phyloP scores from a whole-genome alignment of 2,329 filamentous ascomycete species.

The Cladosporium sp. region DNA sequence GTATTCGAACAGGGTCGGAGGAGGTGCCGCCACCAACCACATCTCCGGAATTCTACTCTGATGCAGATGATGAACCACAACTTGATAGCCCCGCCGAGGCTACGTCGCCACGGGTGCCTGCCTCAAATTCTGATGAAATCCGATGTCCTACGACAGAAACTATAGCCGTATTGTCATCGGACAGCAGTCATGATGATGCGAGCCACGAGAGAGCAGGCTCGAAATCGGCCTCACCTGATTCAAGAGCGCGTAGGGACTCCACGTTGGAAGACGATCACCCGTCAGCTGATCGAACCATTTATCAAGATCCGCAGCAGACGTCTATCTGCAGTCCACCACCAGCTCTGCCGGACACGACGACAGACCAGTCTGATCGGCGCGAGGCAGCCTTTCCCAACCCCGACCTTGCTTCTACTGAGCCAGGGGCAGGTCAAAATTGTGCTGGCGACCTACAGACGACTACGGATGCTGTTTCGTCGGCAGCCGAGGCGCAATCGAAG shows the following conservation, averaged over 20 bases:
- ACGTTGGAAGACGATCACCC: neutral
- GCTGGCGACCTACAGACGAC: neutral
- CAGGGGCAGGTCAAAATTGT: neutral
- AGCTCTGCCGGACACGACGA: neutral
- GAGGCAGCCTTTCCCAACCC: neutral
- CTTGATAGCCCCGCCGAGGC: neutral
- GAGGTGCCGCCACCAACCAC: neutral
- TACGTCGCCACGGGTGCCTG: neutral
- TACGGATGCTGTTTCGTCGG: neutral
- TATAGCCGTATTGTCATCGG: neutral
- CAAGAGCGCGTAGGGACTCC: neutral
- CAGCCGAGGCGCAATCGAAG: neutral
- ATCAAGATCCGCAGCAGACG: neutral
- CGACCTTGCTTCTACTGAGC: neutral
- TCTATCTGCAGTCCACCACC: neutral
- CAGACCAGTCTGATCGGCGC: neutral
- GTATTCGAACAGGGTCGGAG: neutral
- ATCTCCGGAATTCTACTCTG: neutral
- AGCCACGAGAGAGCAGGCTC: neutral
- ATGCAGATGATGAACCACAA: neutral
- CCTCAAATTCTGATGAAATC: neutral
- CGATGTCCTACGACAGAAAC: neutral
- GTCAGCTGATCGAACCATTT: neutral
- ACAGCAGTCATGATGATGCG: neutral
- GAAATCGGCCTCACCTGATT: neutral